Base-by-base conservation (phyloP, 768 basidiomycete genomes). In the Erythrobasidium yunnanense region DNA sequence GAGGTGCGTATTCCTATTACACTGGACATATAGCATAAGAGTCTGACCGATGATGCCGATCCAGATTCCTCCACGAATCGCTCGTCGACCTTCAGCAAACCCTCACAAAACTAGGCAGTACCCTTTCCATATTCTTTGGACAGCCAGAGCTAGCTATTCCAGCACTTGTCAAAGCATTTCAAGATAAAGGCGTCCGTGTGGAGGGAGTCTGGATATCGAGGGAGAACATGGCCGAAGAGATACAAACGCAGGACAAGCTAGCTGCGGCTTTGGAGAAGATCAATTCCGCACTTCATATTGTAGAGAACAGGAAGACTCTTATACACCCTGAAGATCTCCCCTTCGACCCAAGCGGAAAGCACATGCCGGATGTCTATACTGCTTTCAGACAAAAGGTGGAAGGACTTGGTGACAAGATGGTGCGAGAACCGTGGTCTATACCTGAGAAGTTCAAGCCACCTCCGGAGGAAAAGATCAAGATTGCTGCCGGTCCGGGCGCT, bases 381-480 rank as follows among this genome's bases (percentile, higher is more conserved):
- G 70, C 70, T 2, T 80, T 79, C 69, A 71, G 79, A 33, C 78
- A 78, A 69, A 72, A 73, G 25, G 76, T 78, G 33, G 79, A 79
- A 68, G 76, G 73, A 0, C 70, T 78, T 8, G 74, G 73, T 0
- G 23, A 27, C 8, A 71, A 73, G 11, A 76, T 78, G 73, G 70
- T 78, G n/a, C 72, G 76, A 8, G 55, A 72, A 7, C 75, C 75
- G 0, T 66, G 77, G 23, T 60, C 70, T 1, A 50, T 69, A 32
- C 72, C 72, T 1, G 2, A 42, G 1, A 25, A 42, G 3, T 70
- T 74, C 66, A 77, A 78, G 65, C 74, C 75, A 0, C 71, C 72
- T 57, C 76, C 77, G 0, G 57, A 60, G 22, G 11, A 32, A 33
- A n/a, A n/a, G n/a, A 62, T 22, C 45, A 65, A 58, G 45, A 70